phyloP scores from a whole-genome alignment of 331 rosid genomes.

The Cydonia oblonga region DNA sequence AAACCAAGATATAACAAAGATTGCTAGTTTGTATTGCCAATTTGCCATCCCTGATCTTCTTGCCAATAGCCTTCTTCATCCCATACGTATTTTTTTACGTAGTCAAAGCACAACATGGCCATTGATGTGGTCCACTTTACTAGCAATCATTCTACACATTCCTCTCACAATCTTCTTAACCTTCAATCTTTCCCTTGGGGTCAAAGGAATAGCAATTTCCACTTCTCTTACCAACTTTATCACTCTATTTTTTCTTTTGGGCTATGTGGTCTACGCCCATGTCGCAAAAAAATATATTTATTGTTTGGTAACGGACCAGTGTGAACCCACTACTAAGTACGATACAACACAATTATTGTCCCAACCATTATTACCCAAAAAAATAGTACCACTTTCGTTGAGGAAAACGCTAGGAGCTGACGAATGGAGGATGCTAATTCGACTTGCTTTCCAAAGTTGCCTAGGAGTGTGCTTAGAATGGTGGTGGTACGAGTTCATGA shows the following conservation, averaged over 20 bases:
- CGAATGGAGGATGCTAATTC: conserved; percentile 50
- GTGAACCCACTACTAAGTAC: not conserved
- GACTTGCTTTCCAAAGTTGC: conserved; percentile 55
- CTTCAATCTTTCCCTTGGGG: conserved; percentile 58
- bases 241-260: conserved; percentile 46
- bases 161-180: conserved; percentile 49
- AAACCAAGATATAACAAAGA: conserved; percentile 38
- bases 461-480: conserved; percentile 78
- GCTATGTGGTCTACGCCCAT: conserved; percentile 26
- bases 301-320: not conserved
- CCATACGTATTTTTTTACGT: conserved; percentile 59
- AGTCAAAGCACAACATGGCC: conserved; percentile 72
- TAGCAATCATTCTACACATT: conserved; percentile 44
- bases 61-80: conserved; percentile 57
- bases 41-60: conserved; percentile 73
- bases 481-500: conserved; percentile 99
- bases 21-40: conserved; percentile 57
- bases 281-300: not conserved
- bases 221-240: conserved; percentile 47
- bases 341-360: not conserved
- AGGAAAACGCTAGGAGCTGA: conserved; percentile 14
- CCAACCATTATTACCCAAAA: conserved; percentile 7
- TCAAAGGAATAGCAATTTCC: conserved; percentile 63
- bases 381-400: not conserved
- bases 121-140: conserved; percentile 49